phyloP scores from a whole-genome alignment of 306 rosid species.

The Myrica gale region DNA sequence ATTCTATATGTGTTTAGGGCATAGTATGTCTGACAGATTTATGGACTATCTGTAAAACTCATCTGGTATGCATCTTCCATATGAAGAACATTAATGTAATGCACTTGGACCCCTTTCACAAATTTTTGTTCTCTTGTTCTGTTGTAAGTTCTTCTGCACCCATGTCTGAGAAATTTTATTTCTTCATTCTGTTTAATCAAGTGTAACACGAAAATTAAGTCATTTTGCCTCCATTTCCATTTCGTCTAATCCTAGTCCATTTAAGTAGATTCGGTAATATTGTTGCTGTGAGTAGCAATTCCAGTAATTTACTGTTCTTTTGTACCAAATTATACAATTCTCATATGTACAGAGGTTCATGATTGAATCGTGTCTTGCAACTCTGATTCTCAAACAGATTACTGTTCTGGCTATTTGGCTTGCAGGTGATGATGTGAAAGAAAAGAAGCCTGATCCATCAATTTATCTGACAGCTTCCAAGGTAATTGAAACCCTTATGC shows the following conservation, averaged over 20 bases:
- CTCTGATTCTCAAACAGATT: background rate
- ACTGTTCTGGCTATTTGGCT: constrained; percentile 14
- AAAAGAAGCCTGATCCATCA: constrained; percentile 93
- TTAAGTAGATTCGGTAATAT: background rate
- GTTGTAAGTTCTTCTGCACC: constrained; percentile 2
- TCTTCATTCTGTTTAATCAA: background rate
- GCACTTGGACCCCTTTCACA: background rate
- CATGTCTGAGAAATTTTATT: background rate
- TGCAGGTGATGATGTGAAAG: constrained; percentile 94
- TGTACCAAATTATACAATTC: background rate
- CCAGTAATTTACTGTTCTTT: background rate
- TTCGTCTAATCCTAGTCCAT: constrained; percentile 4
- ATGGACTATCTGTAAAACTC: constrained; percentile 8
- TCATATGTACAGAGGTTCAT: background rate
- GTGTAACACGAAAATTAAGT: background rate
- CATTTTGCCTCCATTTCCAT: constrained; percentile 10
- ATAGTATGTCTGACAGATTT: constrained; percentile 18
- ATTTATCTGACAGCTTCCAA: constrained; percentile 79
- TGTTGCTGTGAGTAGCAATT: background rate
- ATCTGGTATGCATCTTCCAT: background rate
- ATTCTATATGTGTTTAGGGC: constrained; percentile 13
- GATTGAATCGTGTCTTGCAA: background rate
- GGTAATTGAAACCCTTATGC: constrained; percentile 31
- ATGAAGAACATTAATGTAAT: background rate
- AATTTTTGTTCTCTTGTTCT: background rate